Conservation (phyloP, 495 filamentous ascomycete genomes). For the Emericellopsis terricola region DNA sequence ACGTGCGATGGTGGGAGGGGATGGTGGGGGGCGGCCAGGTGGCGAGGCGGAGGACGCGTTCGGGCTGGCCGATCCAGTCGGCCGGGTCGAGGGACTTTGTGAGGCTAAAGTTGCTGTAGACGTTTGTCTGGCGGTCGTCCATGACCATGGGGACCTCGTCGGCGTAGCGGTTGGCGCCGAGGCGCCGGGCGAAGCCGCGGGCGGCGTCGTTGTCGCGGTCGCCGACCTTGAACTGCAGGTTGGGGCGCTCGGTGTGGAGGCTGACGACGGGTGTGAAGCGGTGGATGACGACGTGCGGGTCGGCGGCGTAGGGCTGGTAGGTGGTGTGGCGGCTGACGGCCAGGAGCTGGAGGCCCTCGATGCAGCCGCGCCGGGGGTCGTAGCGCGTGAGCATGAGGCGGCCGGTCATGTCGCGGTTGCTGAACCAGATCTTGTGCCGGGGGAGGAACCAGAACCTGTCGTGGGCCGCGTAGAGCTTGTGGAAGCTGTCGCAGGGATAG, state of each 20-base stretch:
- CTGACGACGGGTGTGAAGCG: conserved; percentile 48
- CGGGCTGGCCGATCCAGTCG: conserved; percentile 4
- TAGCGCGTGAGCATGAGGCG: conserved; percentile 58
- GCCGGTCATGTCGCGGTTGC: conserved; percentile 48
- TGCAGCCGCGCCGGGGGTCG: conserved; percentile 48
- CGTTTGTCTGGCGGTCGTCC: conserved; percentile 15
- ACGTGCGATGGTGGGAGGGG: conserved; percentile 37
- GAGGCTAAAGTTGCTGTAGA: conserved; percentile 23
- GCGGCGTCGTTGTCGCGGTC: conserved; percentile 1
- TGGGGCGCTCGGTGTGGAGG: conserved; percentile 55
- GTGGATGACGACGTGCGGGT: conserved; percentile 55
- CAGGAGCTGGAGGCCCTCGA: conserved; percentile 65
- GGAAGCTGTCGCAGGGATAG: conserved; percentile 40
- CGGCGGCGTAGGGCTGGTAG: conserved; percentile 42
- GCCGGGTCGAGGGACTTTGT: conserved; percentile 20
- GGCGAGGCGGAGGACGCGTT: conserved; percentile 21
- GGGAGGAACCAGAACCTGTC: conserved; percentile 75
- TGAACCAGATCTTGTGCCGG: conserved; percentile 69
- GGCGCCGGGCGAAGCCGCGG: conserved; percentile 5
- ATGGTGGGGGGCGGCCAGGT: conserved; percentile 61
- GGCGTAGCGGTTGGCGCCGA: conserved; percentile 11
- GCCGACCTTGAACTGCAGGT: conserved; percentile 38
- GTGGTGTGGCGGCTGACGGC: conserved; percentile 34
- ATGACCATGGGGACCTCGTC: conserved; percentile 35
- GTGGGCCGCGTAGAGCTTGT: conserved; percentile 52